phyloP scores from a whole-genome alignment of 345 rosid genomes.

The Salix brachista region DNA sequence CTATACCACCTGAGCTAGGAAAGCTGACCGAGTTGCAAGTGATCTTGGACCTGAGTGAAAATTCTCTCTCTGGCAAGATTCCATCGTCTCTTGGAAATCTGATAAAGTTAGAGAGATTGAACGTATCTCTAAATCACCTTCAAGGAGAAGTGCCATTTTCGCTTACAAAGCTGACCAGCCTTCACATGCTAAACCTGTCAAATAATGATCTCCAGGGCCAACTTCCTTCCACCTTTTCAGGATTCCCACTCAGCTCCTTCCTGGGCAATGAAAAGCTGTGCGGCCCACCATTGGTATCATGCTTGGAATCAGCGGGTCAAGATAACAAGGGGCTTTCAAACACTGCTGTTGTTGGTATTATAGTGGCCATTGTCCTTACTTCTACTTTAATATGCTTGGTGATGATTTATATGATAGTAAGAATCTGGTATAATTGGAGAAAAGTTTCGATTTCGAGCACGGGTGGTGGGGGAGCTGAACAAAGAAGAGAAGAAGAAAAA shows the following conservation, averaged over 20 bases:
- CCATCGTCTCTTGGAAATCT: constrained; percentile 64
- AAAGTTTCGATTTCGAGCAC: constrained; percentile 38
- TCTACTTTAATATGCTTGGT: constrained; percentile 53
- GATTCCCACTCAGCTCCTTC: constrained; percentile 56
- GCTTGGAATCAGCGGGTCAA: constrained; percentile 26
- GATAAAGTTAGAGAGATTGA: constrained; percentile 62
- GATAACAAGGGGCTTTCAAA: constrained; percentile 32
- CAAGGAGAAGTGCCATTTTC: constrained; percentile 56
- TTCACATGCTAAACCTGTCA: constrained; percentile 67
- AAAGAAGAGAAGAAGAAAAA: constrained; percentile 35
- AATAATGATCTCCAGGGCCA: constrained; percentile 64
- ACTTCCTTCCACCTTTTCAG: constrained; percentile 50
- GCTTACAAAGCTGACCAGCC: constrained; percentile 70
- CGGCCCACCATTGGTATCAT: constrained; percentile 54
- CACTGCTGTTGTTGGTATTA: constrained; percentile 39
- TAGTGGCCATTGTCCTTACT: constrained; percentile 52
- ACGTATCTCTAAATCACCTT: constrained; percentile 66
- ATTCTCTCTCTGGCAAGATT: constrained; percentile 52
- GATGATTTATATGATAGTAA: constrained; percentile 61
- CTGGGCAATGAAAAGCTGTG: constrained; percentile 48
- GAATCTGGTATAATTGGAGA: constrained; percentile 66
- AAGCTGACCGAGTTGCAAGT: constrained; percentile 72
- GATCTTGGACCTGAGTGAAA: constrained; percentile 66
- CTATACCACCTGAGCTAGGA: constrained; percentile 70
- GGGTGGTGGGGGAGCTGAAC: constrained; percentile 28